Evolutionary conservation across 371 early-diverging fungal genomes (phyloP).

Genomic region (Mortierella sp.): DNA sequence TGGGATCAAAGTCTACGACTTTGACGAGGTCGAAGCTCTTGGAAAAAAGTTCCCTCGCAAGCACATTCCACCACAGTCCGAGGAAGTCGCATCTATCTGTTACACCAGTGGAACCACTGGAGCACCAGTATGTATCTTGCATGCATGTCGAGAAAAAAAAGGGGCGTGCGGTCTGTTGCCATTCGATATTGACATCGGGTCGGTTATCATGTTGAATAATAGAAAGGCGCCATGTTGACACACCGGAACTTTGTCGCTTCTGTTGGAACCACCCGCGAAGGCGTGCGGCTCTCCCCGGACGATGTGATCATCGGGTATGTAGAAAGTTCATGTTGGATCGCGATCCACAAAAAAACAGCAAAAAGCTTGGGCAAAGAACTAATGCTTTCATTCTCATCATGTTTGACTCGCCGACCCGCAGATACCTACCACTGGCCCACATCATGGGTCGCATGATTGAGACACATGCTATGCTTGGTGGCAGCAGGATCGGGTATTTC

Average conservation of each 20-base stretch:
- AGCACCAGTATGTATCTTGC: conserved; percentile 66
- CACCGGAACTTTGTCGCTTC: conserved; percentile 64
- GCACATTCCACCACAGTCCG: conserved; percentile 47
- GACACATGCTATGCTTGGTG: conserved; percentile 52
- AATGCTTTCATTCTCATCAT: too few relatives aligned
- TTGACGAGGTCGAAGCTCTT: conserved; percentile 67
- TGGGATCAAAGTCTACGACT: conserved; percentile 61
- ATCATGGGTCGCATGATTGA: conserved; percentile 83
- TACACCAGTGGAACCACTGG: conserved; percentile 95
- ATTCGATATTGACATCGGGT: too few relatives aligned
- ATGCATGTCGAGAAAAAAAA: conserved; percentile 62
- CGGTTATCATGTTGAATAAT: too few relatives aligned
- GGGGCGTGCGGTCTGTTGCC: too few relatives aligned
- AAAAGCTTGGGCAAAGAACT: too few relatives aligned
- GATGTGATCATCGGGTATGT: conserved; percentile 43
- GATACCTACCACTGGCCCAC: conserved; percentile 93
- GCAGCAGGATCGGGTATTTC: conserved; percentile 83
- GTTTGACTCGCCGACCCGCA: too few relatives aligned
- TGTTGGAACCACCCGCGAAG: conserved; percentile 23
- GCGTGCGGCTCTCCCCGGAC: conserved; percentile 11
- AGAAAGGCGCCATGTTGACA: conserved; percentile 66
- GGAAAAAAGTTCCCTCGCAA: conserved; percentile 65
- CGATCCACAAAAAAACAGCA: neutral
- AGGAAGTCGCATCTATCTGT: conserved; percentile 66
- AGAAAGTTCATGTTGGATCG: conserved; percentile 26